Percentiles rank a stretch among this genome's conserved stretches.
Evolutionary conservation across 31 red algal genomes (phyloP).

Genomic region (Odonthalia washingtoniensis): DNA sequence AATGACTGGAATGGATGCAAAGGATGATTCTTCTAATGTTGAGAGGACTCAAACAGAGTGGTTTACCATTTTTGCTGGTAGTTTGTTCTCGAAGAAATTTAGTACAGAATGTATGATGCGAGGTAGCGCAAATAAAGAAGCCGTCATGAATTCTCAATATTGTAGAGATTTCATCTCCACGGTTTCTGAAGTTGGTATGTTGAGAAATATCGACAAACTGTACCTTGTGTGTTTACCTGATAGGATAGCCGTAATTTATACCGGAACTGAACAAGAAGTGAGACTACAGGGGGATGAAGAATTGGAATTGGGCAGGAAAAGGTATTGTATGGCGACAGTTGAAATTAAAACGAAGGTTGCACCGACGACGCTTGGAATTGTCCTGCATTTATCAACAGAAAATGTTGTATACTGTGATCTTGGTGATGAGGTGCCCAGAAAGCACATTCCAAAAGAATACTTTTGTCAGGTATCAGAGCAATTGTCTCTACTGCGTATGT

Average conservation of each 20-base stretch:
- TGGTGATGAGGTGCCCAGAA: no score
- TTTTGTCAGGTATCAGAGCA: no score
- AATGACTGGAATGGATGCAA: not conserved
- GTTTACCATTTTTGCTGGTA: no score
- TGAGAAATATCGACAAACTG: not conserved
- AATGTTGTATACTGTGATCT: no score
- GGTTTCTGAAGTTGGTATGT: constrained; percentile 38
- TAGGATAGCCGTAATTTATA: no score
- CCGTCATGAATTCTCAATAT: not conserved
- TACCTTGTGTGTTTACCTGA: constrained; percentile 36
- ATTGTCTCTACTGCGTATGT: no score
- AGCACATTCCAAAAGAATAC: no score
- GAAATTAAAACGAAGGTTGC: not conserved
- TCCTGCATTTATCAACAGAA: no score
- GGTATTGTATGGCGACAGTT: not conserved
- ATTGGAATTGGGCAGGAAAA: not conserved
- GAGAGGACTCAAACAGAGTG: no score
- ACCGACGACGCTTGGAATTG: not conserved
- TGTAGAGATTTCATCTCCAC: not conserved
- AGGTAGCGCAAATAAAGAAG: constrained; percentile 28
- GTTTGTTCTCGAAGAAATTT: constrained; percentile 20
- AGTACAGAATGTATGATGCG: constrained; percentile 35
- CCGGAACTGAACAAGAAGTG: not conserved
- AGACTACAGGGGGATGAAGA: not conserved
- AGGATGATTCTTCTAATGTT: no score